These are phyloP conservation scores for Zoysia japonica DNA, from an alignment of 176 grass and related monocot genomes.

Conservation along the genomic window DNA sequence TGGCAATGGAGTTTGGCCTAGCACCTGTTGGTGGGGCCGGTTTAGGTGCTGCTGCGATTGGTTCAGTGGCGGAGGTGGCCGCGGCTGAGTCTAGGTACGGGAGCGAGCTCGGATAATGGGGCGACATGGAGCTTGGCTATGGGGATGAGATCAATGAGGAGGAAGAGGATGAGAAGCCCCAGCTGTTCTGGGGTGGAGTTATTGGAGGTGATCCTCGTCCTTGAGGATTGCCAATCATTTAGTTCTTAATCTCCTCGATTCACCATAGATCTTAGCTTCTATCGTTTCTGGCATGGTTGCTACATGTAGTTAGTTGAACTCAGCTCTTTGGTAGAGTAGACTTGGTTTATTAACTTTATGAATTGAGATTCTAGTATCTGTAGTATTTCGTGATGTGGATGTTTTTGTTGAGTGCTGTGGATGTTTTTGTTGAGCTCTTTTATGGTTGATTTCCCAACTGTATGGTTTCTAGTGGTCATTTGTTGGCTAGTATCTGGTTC, in stretches of 20 bases:
- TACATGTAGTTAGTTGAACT: not conserved
- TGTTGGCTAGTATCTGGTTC: not conserved
- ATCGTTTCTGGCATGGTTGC: not conserved
- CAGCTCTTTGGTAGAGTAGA: not conserved
- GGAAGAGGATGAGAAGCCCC: conserved; percentile 64
- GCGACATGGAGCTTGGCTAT: conserved; percentile 78
- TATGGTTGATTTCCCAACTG: not conserved
- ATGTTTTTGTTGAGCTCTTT: not conserved
- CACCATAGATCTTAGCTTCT: not conserved
- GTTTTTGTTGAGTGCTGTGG: not conserved
- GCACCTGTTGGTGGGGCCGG: conserved; percentile 32
- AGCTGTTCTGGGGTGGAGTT: conserved; percentile 62
- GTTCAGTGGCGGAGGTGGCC: conserved; percentile 37
- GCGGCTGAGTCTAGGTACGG: conserved; percentile 69
- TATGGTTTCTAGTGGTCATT: not conserved
- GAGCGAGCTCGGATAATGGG: conserved; percentile 74
- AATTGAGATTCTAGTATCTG: not conserved
- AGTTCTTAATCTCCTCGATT: not conserved
- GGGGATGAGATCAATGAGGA: conserved; percentile 77
- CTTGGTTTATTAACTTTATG: conserved; percentile 1
- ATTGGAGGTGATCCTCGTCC: conserved; percentile 61
- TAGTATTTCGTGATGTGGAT: conserved; percentile 13
- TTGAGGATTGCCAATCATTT: conserved; percentile 25
- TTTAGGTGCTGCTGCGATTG: conserved; percentile 23
- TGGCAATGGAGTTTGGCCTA: conserved; percentile 41